These are phyloP conservation scores for Teratosphaeriaceae sp. DNA, from an alignment of 2,329 filamentous ascomycete genomes.

Conservation along the genomic window DNA sequence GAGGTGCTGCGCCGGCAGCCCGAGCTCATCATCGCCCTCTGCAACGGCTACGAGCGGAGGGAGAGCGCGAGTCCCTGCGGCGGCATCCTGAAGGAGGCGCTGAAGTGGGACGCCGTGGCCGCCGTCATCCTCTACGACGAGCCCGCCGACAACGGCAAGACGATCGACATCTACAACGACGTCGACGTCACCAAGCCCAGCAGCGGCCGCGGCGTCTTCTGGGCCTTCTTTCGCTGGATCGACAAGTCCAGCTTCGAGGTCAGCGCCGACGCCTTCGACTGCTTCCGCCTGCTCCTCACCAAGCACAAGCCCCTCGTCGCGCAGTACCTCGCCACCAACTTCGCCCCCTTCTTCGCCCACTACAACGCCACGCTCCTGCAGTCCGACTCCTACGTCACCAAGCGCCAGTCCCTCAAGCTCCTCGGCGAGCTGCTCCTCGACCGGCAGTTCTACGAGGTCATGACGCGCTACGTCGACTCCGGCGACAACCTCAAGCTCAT, in stretches of 20 bases:
- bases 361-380: conserved; percentile 86
- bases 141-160: conserved; percentile 62
- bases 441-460: conserved; percentile 93
- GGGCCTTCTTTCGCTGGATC: conserved; percentile 96
- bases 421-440: conserved; percentile 92
- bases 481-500: conserved; percentile 96
- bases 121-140: conserved; percentile 92
- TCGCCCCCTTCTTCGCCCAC: conserved; percentile 83
- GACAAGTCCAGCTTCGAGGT: conserved; percentile 96
- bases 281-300: conserved; percentile 89
- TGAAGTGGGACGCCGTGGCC: conserved; percentile 85
- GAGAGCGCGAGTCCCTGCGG: conserved; percentile 90
- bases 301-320: conserved; percentile 90
- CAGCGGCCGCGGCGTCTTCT: conserved; percentile 80
- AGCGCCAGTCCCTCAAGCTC: conserved; percentile 95
- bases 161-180: conserved; percentile 56
- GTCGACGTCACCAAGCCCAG: conserved; percentile 72
- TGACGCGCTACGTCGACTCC: conserved; percentile 94
- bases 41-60: conserved; percentile 80
- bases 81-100: conserved; percentile 78
- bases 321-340: conserved; percentile 81
- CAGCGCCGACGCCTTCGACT: conserved; percentile 94
- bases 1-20: conserved; percentile 83
- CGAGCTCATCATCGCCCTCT: conserved; percentile 81
- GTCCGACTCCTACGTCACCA: conserved; percentile 94